Evolutionary conservation across 768 basidiomycete genomes (phyloP).

Genomic region (Scleroderma citrinum): DNA sequence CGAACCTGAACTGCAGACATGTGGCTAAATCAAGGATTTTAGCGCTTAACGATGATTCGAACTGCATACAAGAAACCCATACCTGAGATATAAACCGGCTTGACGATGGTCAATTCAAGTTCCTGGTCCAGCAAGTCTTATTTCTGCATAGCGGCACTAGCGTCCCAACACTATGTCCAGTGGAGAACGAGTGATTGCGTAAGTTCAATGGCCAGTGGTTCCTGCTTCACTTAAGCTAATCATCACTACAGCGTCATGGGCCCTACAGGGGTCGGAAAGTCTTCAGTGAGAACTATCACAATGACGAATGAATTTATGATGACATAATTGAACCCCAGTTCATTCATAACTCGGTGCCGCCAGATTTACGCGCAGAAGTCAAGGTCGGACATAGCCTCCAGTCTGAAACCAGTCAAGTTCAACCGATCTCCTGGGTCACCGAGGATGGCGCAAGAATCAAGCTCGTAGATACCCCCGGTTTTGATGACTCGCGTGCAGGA

Average conservation of each 20-base stretch:
- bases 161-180: too few relatives aligned
- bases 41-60: too few relatives aligned
- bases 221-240: too few relatives aligned
- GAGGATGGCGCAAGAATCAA: neutral
- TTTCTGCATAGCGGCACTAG: too few relatives aligned
- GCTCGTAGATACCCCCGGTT: constrained; percentile 1
- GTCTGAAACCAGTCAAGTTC: neutral
- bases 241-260: neutral
- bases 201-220: too few relatives aligned
- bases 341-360: neutral
- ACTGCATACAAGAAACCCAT: too few relatives aligned
- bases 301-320: neutral
- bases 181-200: too few relatives aligned
- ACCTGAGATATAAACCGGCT: too few relatives aligned
- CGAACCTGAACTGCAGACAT: too few relatives aligned
- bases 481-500: neutral
- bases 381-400: neutral
- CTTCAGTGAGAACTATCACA: neutral
- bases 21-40: too few relatives aligned
- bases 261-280: neutral
- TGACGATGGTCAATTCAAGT: too few relatives aligned
- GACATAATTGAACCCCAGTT: neutral
- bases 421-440: neutral
- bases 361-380: neutral
- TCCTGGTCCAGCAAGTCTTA: too few relatives aligned